Evolutionary conservation across 139 green algal genomes (phyloP), one percentile per base, ranked within the genome.

Genomic region (Micractinium conductrix): DNA sequence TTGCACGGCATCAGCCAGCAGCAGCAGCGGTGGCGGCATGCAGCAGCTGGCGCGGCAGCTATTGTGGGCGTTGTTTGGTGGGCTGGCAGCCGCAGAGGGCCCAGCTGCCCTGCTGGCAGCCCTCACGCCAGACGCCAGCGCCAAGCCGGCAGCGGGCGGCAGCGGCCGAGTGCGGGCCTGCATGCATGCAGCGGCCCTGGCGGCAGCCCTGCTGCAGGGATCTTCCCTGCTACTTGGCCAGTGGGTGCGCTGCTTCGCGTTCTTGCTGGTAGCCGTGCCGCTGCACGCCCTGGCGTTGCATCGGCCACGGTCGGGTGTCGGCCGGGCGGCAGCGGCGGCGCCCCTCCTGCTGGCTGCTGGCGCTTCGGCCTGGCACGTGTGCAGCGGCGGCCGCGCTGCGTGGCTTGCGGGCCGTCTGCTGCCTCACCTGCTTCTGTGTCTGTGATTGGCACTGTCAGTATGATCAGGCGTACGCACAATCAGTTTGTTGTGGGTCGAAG

Each of bases 211-310:
- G 53, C 58, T 82, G 76, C 53, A 55, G 14, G 76, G 58, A 2
- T 22, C 58, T 1, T 40, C 55, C 37, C 62, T 71, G 55, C 58
- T 82, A 12, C 24, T 82, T 26, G 58, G 26, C 33, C 76, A 73
- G 14, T 82, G 76, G 76, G 55, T 42, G 12, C 76, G 55, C 76
- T 82, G 76, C 58, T 55, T 71, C 19, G 55, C 30, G 2, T 72
- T 72, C 58, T 58, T 82, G 76, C 55, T 82, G 40, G 33, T 3
- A 0, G 55, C n/a, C 6, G 22, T 82, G 22, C 76, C 76, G 12
- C 40, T 82, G 55, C 68, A 73, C 5, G 76, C 58, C 3, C 38
- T 81, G 21, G 70, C 70, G 28, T n/a, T 26, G 26, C 30, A 40
- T 9, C 42, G n/a, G 44, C 70, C 42, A 6, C 42, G 7, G 12